These are phyloP conservation scores for Cenchrus americanus DNA, from an alignment of 176 grass and related monocot species.

Conservation along the genomic window DNA sequence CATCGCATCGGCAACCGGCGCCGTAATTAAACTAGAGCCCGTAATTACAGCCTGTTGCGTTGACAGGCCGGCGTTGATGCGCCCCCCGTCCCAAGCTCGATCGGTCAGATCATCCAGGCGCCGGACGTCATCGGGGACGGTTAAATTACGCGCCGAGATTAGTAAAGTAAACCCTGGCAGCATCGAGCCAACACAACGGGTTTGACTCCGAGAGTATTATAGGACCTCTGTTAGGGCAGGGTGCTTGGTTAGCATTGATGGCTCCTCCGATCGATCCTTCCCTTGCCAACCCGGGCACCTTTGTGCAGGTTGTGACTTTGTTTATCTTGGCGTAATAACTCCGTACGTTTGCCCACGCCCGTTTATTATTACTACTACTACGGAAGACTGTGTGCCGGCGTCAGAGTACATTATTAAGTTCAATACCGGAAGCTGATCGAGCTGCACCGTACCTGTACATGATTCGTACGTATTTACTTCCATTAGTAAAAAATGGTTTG, in stretches of 20 bases:
- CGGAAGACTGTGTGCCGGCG: background rate
- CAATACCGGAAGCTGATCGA: background rate
- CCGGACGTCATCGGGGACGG: background rate
- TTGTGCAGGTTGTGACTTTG: background rate
- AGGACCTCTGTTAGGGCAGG: conserved; percentile 13
- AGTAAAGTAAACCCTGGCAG: background rate
- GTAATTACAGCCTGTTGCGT: conserved; percentile 40
- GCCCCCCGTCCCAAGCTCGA: background rate
- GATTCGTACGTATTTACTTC: too few species aligned
- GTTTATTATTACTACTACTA: background rate
- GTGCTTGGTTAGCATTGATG: conserved; percentile 18
- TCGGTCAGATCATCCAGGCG: background rate
- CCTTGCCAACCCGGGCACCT: conserved; percentile 26
- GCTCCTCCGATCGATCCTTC: background rate
- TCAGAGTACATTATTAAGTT: background rate
- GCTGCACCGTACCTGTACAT: too few species aligned
- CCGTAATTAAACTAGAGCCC: conserved; percentile 1
- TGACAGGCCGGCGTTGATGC: conserved; percentile 19
- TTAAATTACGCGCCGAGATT: conserved; percentile 5
- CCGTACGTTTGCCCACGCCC: background rate
- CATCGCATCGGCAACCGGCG: background rate
- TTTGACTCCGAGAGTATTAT: background rate
- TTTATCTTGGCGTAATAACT: conserved; percentile 20
- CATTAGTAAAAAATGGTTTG: too few species aligned
- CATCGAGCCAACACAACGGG: background rate